phyloP scores from a whole-genome alignment of 73 alveolate genomes.

The Paraurostyla sp. region DNA sequence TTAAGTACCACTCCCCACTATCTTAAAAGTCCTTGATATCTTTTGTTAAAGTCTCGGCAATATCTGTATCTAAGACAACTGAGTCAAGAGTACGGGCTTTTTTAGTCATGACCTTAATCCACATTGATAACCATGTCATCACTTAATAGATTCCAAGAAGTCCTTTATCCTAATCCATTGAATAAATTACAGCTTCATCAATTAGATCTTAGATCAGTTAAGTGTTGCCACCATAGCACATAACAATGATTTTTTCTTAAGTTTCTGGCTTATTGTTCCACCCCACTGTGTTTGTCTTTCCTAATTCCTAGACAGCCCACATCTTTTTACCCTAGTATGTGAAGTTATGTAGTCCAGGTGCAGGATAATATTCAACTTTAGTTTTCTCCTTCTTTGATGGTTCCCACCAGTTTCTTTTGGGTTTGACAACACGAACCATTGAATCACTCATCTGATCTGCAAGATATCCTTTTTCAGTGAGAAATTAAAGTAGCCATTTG shows the following conservation, averaged over 20 bases:
- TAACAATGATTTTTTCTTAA: conserved; percentile 13
- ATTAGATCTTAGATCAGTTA: conserved; percentile 29
- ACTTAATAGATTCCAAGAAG: conserved; percentile 48
- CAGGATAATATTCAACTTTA: conserved; percentile 56
- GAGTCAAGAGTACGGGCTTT: conserved; percentile 52
- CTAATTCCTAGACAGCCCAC: conserved; percentile 62
- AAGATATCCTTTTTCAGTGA: conserved; percentile 52
- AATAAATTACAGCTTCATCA: conserved; percentile 59
- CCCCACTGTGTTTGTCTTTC: conserved; percentile 40
- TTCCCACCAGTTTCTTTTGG: conserved; percentile 6
- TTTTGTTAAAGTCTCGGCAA: conserved; percentile 20
- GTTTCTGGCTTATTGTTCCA: conserved; percentile 62
- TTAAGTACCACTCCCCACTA: conserved; percentile 76
- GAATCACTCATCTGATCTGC: conserved; percentile 54
- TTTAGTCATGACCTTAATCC: conserved; percentile 61
- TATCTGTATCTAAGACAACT: conserved; percentile 55
- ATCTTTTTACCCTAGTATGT: conserved; percentile 50
- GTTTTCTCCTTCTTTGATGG: conserved; percentile 41
- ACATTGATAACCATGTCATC: conserved; percentile 37
- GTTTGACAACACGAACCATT: conserved; percentile 35
- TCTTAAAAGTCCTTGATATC: conserved; percentile 72
- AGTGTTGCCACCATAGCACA: conserved; percentile 53
- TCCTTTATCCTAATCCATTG: conserved; percentile 60
- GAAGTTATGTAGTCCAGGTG: conserved; percentile 65
- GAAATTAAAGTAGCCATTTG: conserved; percentile 49